Evolutionary conservation across 495 filamentous ascomycete genomes (phyloP).

Genomic region (Clavariopsis aquatica): DNA sequence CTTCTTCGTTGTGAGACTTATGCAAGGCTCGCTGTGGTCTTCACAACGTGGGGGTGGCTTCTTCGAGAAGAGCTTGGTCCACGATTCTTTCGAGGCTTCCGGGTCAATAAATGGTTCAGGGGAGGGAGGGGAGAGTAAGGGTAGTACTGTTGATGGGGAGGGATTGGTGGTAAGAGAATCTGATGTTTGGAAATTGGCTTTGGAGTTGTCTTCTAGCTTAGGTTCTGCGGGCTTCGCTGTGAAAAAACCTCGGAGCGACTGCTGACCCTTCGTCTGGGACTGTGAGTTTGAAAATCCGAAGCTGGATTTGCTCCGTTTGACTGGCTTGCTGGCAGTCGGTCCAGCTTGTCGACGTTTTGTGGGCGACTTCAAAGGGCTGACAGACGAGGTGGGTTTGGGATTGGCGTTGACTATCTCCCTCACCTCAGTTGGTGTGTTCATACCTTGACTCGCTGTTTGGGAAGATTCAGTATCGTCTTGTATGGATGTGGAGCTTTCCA

Average conservation of each 20-base stretch:
- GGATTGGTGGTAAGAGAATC: constrained; percentile 3
- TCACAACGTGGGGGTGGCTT: constrained; percentile 75
- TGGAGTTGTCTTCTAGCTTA: neutral
- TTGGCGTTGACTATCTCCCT: neutral
- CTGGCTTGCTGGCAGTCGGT: constrained; percentile 6
- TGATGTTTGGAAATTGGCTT: neutral
- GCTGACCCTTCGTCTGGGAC: constrained; percentile 59
- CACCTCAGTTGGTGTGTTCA: neutral
- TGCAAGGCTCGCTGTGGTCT: constrained; percentile 80
- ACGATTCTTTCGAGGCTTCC: constrained; percentile 70
- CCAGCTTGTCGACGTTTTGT: constrained; percentile 22
- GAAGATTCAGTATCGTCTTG: neutral
- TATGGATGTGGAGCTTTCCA: neutral
- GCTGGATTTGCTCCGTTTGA: constrained; percentile 42
- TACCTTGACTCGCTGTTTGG: no score
- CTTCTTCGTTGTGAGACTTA: constrained; percentile 79
- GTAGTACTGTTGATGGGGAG: neutral
- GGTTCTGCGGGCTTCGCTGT: constrained; percentile 7
- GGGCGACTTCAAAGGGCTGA: constrained; percentile 19
- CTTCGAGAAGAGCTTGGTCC: constrained; percentile 82
- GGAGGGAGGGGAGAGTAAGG: neutral
- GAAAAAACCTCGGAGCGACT: constrained; percentile 84
- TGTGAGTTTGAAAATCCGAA: constrained; percentile 29
- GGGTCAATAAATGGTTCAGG: constrained; percentile 45
- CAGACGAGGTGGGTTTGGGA: neutral